Base-by-base conservation (phyloP, 2,329 filamentous ascomycete species). In the Ilyonectria destructans region DNA sequence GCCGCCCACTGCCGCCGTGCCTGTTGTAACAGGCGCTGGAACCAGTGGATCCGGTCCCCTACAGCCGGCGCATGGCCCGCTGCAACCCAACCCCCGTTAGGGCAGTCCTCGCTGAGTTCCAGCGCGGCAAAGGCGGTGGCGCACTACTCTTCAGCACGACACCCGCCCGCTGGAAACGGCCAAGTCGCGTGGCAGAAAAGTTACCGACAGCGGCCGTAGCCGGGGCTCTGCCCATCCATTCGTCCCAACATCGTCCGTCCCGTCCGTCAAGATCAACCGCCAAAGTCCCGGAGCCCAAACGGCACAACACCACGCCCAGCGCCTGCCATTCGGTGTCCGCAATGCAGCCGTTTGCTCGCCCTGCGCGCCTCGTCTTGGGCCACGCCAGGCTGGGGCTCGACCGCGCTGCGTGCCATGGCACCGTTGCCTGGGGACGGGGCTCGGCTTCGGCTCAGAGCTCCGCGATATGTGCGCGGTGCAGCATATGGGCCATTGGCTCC, bases 281-380 rank as follows among this genome's bases (percentile, higher is more conserved):
- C n/a, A 6, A 65, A 49, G 31, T 45, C 52, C 58, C 23, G 49
- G 57, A 48, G 54, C 59, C 61, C 70, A 23, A 58, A 54, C 65
- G 66, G 40, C 68, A 69, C 65, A 70, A 63, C 57, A 62, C 59
- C 37, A 65, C 60, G 63, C 65, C 35, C 62, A 57, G 58, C 26
- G 46, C 46, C 62, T 56, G 65, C 65, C 62, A 67, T 59, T 62
- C 59, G 62, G 65, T 67, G 67, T 51, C 57, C 31, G 72, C 69
- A 58, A 82, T 82, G 80, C 80, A 80, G 74, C 77, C 78, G 29
- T 75, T 82, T 69, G 77, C 76, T 68, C 78, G 79, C 63, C 76
- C 77, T 57, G 74, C 71, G 65, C 76, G 78, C 67, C 72, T 76
- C 45, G 77, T 76, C 64, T 77, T 73, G 77, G 70, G 73, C 64